A percentile compares a stretch with the other conserved stretches of the same genome.
These are phyloP conservation scores for Cardiosporidium cionae DNA, from an alignment of 169 alveolate genomes.

Conservation along the genomic window DNA sequence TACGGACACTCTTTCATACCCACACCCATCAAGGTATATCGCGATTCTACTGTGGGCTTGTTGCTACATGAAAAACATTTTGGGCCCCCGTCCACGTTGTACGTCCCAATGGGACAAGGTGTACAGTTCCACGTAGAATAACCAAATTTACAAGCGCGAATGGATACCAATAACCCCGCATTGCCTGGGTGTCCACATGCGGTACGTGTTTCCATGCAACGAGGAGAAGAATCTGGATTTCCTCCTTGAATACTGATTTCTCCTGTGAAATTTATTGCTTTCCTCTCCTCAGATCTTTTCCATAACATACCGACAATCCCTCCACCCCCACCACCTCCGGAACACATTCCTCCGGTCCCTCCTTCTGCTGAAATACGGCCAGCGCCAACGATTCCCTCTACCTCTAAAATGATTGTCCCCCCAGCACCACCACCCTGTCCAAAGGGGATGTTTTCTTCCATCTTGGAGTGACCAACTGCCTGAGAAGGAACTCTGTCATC, in stretches of 20 bases:
- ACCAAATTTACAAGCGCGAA: background rate
- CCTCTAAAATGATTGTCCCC: background rate
- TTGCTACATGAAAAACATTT: background rate
- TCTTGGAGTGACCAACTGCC: too few species aligned
- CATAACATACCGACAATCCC: background rate
- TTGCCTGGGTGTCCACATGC: background rate
- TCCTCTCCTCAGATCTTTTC: background rate
- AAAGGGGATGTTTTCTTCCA: too few species aligned
- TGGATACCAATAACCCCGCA: background rate
- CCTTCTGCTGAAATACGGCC: background rate
- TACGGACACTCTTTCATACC: conserved; percentile 19
- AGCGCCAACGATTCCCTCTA: background rate
- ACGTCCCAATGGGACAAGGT: background rate
- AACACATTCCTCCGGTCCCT: background rate
- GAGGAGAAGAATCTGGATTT: background rate
- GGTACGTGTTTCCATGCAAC: background rate
- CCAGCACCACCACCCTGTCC: background rate
- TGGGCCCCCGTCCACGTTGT: background rate
- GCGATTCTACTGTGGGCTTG: background rate
- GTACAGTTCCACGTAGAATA: background rate
- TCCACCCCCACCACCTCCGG: background rate
- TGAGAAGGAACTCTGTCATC: background rate
- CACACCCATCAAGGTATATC: background rate
- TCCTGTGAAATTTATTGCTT: background rate
- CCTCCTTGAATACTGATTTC: background rate